phyloP scores from a whole-genome alignment of 2,329 filamentous ascomycete genomes.

The Fusarium siculi region DNA sequence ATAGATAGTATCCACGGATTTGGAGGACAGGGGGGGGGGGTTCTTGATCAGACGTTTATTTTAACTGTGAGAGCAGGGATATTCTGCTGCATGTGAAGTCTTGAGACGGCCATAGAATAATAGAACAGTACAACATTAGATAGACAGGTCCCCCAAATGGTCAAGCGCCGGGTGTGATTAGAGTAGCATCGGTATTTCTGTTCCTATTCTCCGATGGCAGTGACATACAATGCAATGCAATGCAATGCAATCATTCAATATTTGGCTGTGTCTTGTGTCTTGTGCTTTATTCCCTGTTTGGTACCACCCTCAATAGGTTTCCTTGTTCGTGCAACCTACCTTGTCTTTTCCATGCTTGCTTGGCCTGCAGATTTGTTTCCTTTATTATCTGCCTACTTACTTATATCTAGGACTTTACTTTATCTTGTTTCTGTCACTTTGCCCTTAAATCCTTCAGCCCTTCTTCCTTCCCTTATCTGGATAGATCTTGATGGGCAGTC shows the following conservation, averaged over 20 bases:
- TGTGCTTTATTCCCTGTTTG: constrained; percentile 16
- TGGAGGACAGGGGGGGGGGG: not conserved
- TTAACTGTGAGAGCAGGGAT: not conserved
- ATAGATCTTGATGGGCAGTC: not conserved
- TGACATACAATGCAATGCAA: not conserved
- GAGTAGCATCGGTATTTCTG: not conserved
- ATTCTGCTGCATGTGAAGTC: not conserved
- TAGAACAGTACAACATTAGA: not conserved
- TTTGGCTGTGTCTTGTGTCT: constrained; percentile 12
- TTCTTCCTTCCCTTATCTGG: not conserved
- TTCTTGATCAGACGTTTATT: not conserved
- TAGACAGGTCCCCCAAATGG: not conserved
- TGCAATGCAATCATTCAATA: not conserved
- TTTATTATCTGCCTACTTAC: not conserved
- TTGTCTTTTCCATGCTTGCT: not conserved
- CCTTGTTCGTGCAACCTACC: not conserved
- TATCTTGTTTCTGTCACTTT: not conserved
- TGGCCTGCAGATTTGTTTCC: not conserved
- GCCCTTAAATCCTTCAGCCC: not conserved
- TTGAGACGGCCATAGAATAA: not conserved
- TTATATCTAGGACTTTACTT: not conserved
- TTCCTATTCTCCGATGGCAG: constrained; percentile 10
- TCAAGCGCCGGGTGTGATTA: not conserved
- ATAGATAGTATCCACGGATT: not conserved
- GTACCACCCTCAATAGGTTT: not conserved